A percentile compares a stretch with the other conserved stretches of the same genome.
phyloP scores from a whole-genome alignment of 2,329 filamentous ascomycete species.

The Ophiosphaerella korrae region DNA sequence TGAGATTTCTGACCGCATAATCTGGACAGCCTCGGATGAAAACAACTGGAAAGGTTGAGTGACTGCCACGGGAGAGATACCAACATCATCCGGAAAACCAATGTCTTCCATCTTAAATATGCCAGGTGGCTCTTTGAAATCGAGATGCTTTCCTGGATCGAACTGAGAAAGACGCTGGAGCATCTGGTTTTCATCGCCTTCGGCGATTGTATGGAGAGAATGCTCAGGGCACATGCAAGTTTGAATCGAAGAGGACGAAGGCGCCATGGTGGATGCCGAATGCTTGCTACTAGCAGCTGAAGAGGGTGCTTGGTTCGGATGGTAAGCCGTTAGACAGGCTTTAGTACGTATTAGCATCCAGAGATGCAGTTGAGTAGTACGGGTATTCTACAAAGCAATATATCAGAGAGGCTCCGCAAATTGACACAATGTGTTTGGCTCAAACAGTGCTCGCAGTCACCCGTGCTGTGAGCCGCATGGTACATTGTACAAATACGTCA shows the following conservation, averaged over 20 bases:
- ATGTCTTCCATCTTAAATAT: conserved; percentile 67
- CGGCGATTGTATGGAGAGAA: neutral
- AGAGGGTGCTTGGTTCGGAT: neutral
- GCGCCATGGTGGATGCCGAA: too few relatives aligned
- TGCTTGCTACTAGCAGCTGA: neutral
- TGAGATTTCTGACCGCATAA: conserved; percentile 68
- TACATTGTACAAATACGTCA: too few relatives aligned
- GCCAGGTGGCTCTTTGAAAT: conserved; percentile 57
- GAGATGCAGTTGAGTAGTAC: too few relatives aligned
- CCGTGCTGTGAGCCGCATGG: too few relatives aligned
- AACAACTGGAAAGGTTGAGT: conserved; percentile 70
- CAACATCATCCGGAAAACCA: conserved; percentile 59
- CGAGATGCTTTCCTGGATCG: conserved; percentile 61
- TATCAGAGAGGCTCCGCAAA: too few relatives aligned
- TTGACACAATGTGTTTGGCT: too few relatives aligned
- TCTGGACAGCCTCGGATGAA: conserved; percentile 63
- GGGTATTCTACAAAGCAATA: too few relatives aligned
- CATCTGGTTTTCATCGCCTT: conserved; percentile 3
- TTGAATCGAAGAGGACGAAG: too few relatives aligned
- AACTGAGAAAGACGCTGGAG: conserved; percentile 49
- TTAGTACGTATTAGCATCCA: too few relatives aligned
- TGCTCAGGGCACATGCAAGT: too few relatives aligned
- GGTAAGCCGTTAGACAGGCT: neutral
- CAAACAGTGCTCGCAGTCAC: too few relatives aligned
- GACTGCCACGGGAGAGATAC: conserved; percentile 67